These are phyloP conservation scores for Coemansia sp. DNA, from an alignment of 192 early-diverging fungal species.

Conservation along the genomic window DNA sequence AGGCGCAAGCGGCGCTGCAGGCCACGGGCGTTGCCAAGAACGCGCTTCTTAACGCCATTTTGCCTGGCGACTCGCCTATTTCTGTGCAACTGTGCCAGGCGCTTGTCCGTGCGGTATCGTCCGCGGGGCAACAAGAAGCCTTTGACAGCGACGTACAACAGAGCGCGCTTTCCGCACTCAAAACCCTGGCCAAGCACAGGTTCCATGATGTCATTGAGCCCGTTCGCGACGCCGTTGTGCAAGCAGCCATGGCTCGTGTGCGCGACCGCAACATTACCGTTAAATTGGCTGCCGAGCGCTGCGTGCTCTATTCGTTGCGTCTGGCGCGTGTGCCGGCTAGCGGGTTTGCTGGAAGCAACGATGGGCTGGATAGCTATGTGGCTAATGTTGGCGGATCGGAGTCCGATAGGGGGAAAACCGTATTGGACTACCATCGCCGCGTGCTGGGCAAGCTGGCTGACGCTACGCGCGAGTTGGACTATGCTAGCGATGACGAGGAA, in stretches of 20 bases:
- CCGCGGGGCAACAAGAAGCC: background rate
- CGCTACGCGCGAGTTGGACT: slow-evolving; percentile 45
- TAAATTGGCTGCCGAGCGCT: slow-evolving; percentile 83
- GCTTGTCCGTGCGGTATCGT: slow-evolving; percentile 20
- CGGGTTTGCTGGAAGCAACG: slow-evolving; percentile 26
- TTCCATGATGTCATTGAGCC: slow-evolving; percentile 51
- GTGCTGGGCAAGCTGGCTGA: slow-evolving; percentile 54
- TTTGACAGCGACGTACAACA: slow-evolving; percentile 53
- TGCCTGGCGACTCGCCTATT: background rate
- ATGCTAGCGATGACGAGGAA: slow-evolving; percentile 44
- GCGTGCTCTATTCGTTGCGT: slow-evolving; percentile 69
- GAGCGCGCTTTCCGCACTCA: slow-evolving; percentile 57
- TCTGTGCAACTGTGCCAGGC: slow-evolving; percentile 10
- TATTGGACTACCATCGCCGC: slow-evolving; percentile 63
- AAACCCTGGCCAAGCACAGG: slow-evolving; percentile 58
- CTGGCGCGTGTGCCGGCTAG: slow-evolving; percentile 41
- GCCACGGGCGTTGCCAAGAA: slow-evolving; percentile 30
- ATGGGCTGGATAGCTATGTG: slow-evolving; percentile 36
- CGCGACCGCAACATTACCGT: slow-evolving; percentile 79
- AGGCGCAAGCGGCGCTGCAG: slow-evolving; percentile 29
- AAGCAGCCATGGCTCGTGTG: slow-evolving; percentile 68
- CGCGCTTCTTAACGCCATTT: slow-evolving; percentile 11
- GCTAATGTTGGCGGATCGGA: slow-evolving; percentile 54
- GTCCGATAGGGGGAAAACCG: slow-evolving; percentile 48
- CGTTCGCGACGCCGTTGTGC: slow-evolving; percentile 57